These are phyloP conservation scores for Colletotrichum tropicale DNA, from an alignment of 2,329 filamentous ascomycete genomes.

Conservation along the genomic window DNA sequence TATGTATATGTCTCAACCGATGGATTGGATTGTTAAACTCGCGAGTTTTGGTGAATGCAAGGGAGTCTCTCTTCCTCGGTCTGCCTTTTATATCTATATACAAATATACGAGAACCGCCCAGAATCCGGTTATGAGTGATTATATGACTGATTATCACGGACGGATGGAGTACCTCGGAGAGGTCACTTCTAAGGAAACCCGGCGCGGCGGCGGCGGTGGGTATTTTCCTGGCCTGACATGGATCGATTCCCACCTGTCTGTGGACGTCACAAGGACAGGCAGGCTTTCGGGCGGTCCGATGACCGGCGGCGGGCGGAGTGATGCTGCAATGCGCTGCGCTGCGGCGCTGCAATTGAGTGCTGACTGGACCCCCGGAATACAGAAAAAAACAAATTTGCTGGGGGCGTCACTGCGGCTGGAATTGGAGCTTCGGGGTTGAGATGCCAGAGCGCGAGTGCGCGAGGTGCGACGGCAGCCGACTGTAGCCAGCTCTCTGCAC, in stretches of 20 bases:
- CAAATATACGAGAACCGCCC: background rate
- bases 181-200: background rate
- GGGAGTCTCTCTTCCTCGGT: background rate
- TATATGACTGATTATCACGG: conserved; percentile 3
- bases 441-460: conserved; percentile 64
- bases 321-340: background rate
- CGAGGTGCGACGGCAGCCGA: conserved; percentile 3
- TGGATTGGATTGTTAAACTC: background rate
- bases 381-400: background rate
- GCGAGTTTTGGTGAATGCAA: background rate
- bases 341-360: background rate
- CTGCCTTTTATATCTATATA: background rate
- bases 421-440: conserved; percentile 58
- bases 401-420: background rate
- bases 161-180: conserved; percentile 7
- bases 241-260: conserved; percentile 8
- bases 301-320: conserved; percentile 9
- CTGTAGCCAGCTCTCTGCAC: conserved; percentile 4
- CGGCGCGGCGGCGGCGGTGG: background rate
- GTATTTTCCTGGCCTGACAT: conserved; percentile 13
- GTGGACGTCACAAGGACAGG: background rate
- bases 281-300: conserved; percentile 10
- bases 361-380: background rate
- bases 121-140: background rate
- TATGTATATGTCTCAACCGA: background rate